Base-by-base conservation (phyloP, 352 stramenopile species). In the Globisporangium rhizosaccharum region DNA sequence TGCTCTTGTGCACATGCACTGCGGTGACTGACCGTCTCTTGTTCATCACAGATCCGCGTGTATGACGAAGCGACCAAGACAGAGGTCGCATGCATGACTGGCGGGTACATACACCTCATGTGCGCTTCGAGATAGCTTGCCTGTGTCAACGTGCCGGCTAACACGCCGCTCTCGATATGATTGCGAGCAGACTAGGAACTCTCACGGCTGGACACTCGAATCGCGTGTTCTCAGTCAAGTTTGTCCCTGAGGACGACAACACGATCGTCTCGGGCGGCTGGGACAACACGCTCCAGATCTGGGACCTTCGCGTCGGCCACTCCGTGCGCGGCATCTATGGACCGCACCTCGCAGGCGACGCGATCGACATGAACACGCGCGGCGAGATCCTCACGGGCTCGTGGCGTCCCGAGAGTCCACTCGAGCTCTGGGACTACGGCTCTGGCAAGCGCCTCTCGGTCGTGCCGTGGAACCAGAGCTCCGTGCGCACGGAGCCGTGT, bases 211-310 rank as follows among this genome's bases (percentile, higher is more conserved):
- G 90, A 0, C 90, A 97, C 72, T 96, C 88, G 37, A 97, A 97
- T 61, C 85, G 90, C 56, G 85, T 97, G 2, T 97, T 97, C 60
- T 94, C 88, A 14, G 61, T 95, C 67, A 97, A 96, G 71, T 96
- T 95, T 46, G 67, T 75, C 59, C 87, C 84, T 10, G 60, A 87
- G 48, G 82, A 92, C 44, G 79, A 93, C 57, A 88, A 94, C 74
- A 73, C 75, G 50, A 70, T 96, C 41, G 61, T 97, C 14, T 93
- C 85, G 8, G 90, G 90, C 11, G 89, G 90, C 23, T 97, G 90
- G 90, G 90, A 97, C 67, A 97, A 97, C 79, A 97, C 88, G 42
- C 65, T 97, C 2, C 90, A 97, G 75, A 95, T 97, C 64, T 97
- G 90, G 90, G 90, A 97, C 57, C 60, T 91, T 26, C 79, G 90